These are phyloP conservation scores for Coemansia aciculifera DNA, from an alignment of 192 early-diverging fungal species.

Conservation along the genomic window DNA sequence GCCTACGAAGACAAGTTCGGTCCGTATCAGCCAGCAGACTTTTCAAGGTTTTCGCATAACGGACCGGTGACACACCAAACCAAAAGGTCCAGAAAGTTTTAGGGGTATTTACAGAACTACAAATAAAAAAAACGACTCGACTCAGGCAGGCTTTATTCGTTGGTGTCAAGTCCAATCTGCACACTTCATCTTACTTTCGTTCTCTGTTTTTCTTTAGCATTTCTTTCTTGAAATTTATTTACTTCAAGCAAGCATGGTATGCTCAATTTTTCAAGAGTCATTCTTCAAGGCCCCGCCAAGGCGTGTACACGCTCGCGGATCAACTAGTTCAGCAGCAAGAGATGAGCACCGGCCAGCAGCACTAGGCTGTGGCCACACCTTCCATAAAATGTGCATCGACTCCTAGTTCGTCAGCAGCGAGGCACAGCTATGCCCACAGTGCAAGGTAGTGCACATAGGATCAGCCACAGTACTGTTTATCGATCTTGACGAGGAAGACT, in stretches of 20 bases:
- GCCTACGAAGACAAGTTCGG: not conserved
- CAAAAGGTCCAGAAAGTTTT: not conserved
- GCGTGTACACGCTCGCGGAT: not conserved
- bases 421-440: not conserved
- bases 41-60: not conserved
- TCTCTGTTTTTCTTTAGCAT: not conserved
- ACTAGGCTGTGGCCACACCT: not conserved
- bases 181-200: not conserved
- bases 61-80: not conserved
- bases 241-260: not conserved
- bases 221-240: not conserved
- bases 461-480: not conserved
- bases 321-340: not conserved
- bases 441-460: not conserved
- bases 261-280: not conserved
- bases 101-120: not conserved
- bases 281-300: not conserved
- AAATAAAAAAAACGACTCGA: not conserved
- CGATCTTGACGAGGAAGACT: not conserved
- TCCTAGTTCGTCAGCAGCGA: not conserved
- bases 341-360: not conserved
- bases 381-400: not conserved
- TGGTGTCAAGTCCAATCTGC: not conserved
- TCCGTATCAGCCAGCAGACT: not conserved
- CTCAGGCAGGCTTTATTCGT: not conserved